These are phyloP conservation scores for Microglena sp. DNA, from an alignment of 139 green algal genomes.

Conservation along the genomic window DNA sequence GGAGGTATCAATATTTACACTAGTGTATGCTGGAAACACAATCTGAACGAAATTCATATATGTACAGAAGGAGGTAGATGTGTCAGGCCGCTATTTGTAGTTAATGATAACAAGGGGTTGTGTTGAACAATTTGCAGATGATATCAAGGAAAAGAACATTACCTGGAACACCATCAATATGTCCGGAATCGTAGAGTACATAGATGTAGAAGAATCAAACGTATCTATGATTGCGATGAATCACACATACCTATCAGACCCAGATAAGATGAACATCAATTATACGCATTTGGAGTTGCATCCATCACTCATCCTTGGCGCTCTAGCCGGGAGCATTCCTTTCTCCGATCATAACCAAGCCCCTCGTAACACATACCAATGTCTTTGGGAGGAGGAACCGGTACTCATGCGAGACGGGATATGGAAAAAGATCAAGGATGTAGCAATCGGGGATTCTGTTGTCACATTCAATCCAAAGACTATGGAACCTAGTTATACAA, in stretches of 20 bases:
- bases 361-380: conserved; percentile 62
- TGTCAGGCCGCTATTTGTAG: conserved; percentile 27
- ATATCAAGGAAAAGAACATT: background rate
- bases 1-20: background rate
- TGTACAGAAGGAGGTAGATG: conserved; percentile 7
- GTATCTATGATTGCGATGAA: conserved; percentile 18
- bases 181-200: conserved; percentile 49
- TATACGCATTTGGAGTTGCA: conserved; percentile 68
- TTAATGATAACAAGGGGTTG: too few relatives aligned
- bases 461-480: too few relatives aligned
- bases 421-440: too few relatives aligned
- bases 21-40: background rate
- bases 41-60: background rate
- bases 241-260: background rate
- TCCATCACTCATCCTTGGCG: conserved; percentile 44
- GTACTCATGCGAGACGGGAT: too few relatives aligned
- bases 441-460: too few relatives aligned
- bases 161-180: background rate
- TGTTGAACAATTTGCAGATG: too few relatives aligned
- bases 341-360: conserved; percentile 62
- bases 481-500: too few relatives aligned
- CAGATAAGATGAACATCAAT: conserved; percentile 28
- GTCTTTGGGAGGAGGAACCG: too few relatives aligned
- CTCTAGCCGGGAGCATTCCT: conserved; percentile 47
- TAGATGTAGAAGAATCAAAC: conserved; percentile 50